These are phyloP conservation scores for Apiospora pterosperma DNA, from an alignment of 2,329 filamentous ascomycete species.

Conservation along the genomic window DNA sequence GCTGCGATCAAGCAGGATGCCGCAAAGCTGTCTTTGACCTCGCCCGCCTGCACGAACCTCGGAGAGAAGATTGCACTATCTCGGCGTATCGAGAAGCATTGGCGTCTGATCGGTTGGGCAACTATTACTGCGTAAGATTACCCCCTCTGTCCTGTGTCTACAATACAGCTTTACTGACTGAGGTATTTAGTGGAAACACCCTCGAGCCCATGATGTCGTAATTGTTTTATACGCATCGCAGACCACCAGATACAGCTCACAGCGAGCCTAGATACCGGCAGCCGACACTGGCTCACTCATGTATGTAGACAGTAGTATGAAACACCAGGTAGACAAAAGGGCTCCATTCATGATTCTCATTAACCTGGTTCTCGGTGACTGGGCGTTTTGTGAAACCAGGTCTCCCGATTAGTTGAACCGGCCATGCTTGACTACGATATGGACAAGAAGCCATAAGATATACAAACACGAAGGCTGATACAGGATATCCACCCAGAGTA, in stretches of 20 bases:
- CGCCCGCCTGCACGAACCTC: conserved; percentile 92
- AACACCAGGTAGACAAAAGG: conserved; percentile 6
- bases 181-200: conserved; percentile 45
- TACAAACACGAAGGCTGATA: background rate
- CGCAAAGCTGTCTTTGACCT: conserved; percentile 89
- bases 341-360: background rate
- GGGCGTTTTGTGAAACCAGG: background rate
- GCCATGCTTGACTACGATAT: too few species aligned
- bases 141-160: background rate
- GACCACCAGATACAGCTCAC: background rate
- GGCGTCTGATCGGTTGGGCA: conserved; percentile 91
- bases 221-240: background rate
- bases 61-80: conserved; percentile 97
- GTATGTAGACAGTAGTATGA: conserved; percentile 1
- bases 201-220: conserved; percentile 43
- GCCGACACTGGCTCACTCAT: background rate
- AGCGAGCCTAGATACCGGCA: background rate
- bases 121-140: conserved; percentile 66
- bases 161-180: conserved; percentile 17
- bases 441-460: background rate
- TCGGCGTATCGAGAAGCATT: conserved; percentile 98
- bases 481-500: background rate
- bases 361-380: background rate
- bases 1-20: conserved; percentile 96
- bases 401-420: too few species aligned